Percentiles rank a stretch among this genome's conserved stretches.
phyloP scores from a whole-genome alignment of 371 early-diverging fungal species.

The Dinochytrium kinnereticum region DNA sequence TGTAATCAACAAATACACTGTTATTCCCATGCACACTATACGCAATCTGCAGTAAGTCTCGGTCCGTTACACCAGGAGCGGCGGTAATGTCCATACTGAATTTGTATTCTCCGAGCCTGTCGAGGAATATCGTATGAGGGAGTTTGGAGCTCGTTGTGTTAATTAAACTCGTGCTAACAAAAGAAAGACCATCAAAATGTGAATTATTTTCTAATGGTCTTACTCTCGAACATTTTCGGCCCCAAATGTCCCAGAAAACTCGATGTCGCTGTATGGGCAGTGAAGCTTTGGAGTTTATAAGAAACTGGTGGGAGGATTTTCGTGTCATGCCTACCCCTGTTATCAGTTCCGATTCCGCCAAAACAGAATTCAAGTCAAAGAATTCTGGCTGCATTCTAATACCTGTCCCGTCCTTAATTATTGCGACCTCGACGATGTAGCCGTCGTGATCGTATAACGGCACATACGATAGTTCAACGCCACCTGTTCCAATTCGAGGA shows the following conservation, averaged over 20 bases:
- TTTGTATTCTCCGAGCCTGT: background rate
- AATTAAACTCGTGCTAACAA: background rate
- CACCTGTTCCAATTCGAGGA: background rate
- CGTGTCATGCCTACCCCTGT: background rate
- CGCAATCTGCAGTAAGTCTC: background rate
- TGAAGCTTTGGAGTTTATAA: background rate
- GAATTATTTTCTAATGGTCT: background rate
- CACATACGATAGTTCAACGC: background rate
- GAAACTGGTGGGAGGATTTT: too few species aligned
- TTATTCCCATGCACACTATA: background rate
- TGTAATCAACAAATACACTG: background rate
- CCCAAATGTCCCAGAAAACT: background rate
- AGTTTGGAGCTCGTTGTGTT: background rate
- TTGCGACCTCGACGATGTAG: background rate
- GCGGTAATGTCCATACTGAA: background rate
- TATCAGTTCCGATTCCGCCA: background rate
- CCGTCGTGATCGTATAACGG: slow-evolving; percentile 10
- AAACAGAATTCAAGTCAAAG: background rate
- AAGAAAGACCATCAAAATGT: background rate
- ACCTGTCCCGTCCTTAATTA: background rate
- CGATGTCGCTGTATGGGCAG: background rate
- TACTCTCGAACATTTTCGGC: background rate
- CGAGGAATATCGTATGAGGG: background rate
- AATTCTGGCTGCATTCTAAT: background rate
- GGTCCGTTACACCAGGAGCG: background rate